Evolutionary conservation across 108 stramenopile species (phyloP).

Genomic region (Nitzschia putrida): DNA sequence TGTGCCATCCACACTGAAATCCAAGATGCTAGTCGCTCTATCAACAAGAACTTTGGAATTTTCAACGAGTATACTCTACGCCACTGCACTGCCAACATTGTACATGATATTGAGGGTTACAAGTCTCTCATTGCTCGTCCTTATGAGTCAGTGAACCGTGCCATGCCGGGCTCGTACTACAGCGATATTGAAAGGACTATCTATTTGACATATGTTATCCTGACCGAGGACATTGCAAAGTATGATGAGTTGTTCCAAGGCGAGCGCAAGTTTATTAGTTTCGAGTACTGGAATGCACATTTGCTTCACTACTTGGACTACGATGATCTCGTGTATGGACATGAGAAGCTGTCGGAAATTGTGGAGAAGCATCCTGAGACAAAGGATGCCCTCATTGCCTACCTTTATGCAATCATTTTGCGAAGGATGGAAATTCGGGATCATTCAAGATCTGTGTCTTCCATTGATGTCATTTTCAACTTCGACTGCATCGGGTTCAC

Average conservation of each 20-base stretch:
- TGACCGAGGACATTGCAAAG: conserved; percentile 36
- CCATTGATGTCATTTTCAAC: conserved; percentile 42
- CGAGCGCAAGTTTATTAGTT: conserved; percentile 38
- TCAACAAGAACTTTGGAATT: conserved; percentile 40
- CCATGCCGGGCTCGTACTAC: conserved; percentile 43
- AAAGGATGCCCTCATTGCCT: conserved; percentile 27
- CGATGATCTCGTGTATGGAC: conserved; percentile 40
- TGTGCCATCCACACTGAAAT: conserved; percentile 33
- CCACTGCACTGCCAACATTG: conserved; percentile 30
- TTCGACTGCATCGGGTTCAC: conserved; percentile 45
- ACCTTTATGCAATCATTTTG: conserved; percentile 31
- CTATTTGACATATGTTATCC: conserved; percentile 36
- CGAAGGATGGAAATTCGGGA: conserved; percentile 41
- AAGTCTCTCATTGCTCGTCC: conserved; percentile 42
- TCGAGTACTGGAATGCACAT: conserved; percentile 39
- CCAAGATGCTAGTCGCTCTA: conserved; percentile 36
- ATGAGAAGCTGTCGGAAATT: conserved; percentile 39
- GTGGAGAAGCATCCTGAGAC: conserved; percentile 33
- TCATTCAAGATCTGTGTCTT: conserved; percentile 26
- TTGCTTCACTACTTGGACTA: conserved; percentile 32
- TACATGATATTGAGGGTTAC: conserved; percentile 37
- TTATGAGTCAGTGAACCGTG: conserved; percentile 37
- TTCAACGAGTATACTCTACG: conserved; percentile 43
- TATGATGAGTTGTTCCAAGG: conserved; percentile 35
- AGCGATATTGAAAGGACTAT: conserved; percentile 38